Evolutionary conservation across 2,329 filamentous ascomycete genomes (phyloP).

Genomic region (Trichoderma cornu-damae): DNA sequence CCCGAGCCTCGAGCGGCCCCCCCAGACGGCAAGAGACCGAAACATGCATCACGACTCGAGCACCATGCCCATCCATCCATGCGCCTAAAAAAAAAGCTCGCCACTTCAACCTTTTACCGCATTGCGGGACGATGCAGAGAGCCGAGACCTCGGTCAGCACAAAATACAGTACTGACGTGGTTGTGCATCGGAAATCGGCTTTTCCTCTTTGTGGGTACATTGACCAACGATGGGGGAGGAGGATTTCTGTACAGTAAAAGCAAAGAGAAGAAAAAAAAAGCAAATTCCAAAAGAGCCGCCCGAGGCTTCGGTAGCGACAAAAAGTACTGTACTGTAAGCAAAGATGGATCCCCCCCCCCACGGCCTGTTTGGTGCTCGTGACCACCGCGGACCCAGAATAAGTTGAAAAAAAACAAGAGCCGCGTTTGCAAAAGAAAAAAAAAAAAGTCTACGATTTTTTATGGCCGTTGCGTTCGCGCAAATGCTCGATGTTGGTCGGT

Average conservation of each 20-base stretch:
- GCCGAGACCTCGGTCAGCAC: slow-evolving; percentile 13
- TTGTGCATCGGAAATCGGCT: slow-evolving; percentile 8
- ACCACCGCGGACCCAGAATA: not conserved
- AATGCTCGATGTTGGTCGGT: slow-evolving; percentile 1
- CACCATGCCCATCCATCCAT: too few species aligned
- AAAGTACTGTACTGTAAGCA: too few species aligned
- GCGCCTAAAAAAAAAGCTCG: not conserved
- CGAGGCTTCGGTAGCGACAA: slow-evolving; percentile 3
- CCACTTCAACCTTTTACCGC: slow-evolving; percentile 12
- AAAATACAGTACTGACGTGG: slow-evolving; percentile 3
- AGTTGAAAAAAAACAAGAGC: not conserved
- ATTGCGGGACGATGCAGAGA: slow-evolving; percentile 15
- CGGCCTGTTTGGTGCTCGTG: slow-evolving; percentile 6
- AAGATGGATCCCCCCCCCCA: slow-evolving; percentile 8
- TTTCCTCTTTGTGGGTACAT: not conserved
- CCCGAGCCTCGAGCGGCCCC: too few species aligned
- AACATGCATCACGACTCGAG: slow-evolving; percentile 8
- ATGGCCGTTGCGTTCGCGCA: too few species aligned
- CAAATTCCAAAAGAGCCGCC: not conserved
- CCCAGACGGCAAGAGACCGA: not conserved
- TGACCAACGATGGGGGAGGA: not conserved
- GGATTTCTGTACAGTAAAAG: not conserved
- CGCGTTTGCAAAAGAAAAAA: not conserved
- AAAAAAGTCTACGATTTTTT: slow-evolving; percentile 2
- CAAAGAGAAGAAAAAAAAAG: not conserved